These are phyloP conservation scores for Lactarius vividus DNA, from an alignment of 768 basidiomycete genomes.

Conservation along the genomic window DNA sequence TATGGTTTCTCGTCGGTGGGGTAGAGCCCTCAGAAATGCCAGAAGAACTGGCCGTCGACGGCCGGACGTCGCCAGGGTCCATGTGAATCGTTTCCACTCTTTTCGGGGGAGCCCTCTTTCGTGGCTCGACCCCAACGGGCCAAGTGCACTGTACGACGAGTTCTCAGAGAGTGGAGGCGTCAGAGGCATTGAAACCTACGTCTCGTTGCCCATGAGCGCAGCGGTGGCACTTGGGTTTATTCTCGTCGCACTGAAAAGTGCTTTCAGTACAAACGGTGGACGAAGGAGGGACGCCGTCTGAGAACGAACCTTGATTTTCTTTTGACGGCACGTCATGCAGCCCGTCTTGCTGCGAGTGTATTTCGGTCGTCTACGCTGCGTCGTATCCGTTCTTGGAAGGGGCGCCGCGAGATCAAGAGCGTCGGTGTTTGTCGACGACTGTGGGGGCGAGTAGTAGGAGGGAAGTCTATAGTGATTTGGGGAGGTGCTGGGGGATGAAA, in stretches of 20 bases:
- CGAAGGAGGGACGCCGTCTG: background rate
- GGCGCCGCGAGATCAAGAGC: slow-evolving; percentile 39
- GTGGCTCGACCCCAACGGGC: slow-evolving; percentile 74
- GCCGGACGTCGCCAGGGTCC: slow-evolving; percentile 53
- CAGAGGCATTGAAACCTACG: slow-evolving; percentile 41
- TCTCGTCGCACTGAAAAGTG: slow-evolving; percentile 76
- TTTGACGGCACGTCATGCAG: slow-evolving; percentile 88
- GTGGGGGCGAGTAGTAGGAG: slow-evolving; percentile 35
- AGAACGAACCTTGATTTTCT: slow-evolving; percentile 86
- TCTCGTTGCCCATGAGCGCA: slow-evolving; percentile 85
- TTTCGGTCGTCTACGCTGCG: slow-evolving; percentile 82
- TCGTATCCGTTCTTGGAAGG: slow-evolving; percentile 43
- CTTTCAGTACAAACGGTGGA: slow-evolving; percentile 1
- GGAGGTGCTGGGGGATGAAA: slow-evolving; percentile 29
- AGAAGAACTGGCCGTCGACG: slow-evolving; percentile 75
- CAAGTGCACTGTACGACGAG: slow-evolving; percentile 61
- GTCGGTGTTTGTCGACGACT: slow-evolving; percentile 42
- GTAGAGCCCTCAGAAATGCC: slow-evolving; percentile 69
- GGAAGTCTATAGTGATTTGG: slow-evolving; percentile 32
- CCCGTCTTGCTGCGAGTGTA: slow-evolving; percentile 94
- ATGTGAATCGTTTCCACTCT: slow-evolving; percentile 37
- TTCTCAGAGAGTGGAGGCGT: background rate
- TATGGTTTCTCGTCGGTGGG: slow-evolving; percentile 64
- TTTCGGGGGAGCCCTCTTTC: slow-evolving; percentile 59
- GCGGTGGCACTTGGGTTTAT: slow-evolving; percentile 81